Percentiles rank a stretch among this genome's conserved stretches.
Conservation (phyloP, 225 moss, liverwort and hornwort genomes). For the Neckera pumila region DNA sequence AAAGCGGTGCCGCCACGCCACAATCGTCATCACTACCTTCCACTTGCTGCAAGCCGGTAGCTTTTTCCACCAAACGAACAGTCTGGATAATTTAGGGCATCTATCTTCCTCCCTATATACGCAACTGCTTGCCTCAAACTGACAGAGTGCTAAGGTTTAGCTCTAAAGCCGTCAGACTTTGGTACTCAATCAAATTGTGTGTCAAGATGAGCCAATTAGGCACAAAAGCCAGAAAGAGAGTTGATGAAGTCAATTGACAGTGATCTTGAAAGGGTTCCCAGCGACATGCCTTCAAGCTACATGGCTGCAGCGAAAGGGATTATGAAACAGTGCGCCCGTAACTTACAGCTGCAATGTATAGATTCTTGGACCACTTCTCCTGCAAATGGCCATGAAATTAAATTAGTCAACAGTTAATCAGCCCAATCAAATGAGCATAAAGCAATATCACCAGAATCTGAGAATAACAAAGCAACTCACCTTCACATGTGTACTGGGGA, state of each 20-base stretch:
- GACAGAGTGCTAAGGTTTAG: conserved; percentile 10
- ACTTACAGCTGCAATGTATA: conserved; percentile 96
- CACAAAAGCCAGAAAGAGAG: conserved; percentile 19
- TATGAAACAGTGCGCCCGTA: conserved; percentile 98
- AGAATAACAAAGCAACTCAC: neutral
- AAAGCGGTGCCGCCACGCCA: conserved; percentile 25
- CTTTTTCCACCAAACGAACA: conserved; percentile 31
- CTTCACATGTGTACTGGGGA: conserved; percentile 89
- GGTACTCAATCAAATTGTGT: conserved; percentile 20
- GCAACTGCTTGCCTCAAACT: conserved; percentile 16
- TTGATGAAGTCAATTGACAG: conserved; percentile 12
- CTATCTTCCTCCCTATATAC: conserved; percentile 20
- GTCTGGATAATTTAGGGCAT: conserved; percentile 38
- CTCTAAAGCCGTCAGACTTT: conserved; percentile 8
- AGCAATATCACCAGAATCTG: neutral
- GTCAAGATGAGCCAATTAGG: conserved; percentile 17
- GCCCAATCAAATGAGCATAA: no score
- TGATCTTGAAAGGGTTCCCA: neutral
- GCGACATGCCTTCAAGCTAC: conserved; percentile 5
- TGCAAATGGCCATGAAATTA: neutral
- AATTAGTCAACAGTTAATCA: neutral
- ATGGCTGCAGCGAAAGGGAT: neutral
- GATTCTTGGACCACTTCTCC: conserved; percentile 99
- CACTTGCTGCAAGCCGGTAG: conserved; percentile 32
- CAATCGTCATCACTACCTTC: conserved; percentile 19